Evolutionary conservation across 352 stramenopile species (phyloP).

Genomic region (Pythium dissotocum): DNA sequence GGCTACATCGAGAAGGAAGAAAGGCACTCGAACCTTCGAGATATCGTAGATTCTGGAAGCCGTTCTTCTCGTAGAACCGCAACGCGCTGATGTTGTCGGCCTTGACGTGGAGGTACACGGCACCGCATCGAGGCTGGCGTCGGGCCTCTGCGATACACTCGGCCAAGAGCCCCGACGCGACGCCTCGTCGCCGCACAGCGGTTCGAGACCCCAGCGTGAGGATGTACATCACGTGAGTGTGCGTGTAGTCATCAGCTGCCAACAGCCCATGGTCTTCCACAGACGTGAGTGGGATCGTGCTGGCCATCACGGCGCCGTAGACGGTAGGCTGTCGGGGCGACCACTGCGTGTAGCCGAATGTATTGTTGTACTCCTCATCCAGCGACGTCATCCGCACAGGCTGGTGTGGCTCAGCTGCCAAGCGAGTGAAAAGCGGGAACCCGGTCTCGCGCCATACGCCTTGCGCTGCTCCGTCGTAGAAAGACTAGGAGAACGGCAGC

Average conservation of each 20-base stretch:
- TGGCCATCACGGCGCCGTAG: conserved; percentile 90
- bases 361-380: conserved; percentile 17
- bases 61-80: conserved; percentile 96
- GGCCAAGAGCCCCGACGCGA: conserved; percentile 90
- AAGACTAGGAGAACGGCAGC: conserved; percentile 44
- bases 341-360: conserved; percentile 24
- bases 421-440: conserved; percentile 87
- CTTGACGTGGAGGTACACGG: conserved; percentile 97
- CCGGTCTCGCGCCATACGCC: conserved; percentile 87
- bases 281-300: conserved; percentile 73
- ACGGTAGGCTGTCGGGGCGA: conserved; percentile 48
- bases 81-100: conserved; percentile 93
- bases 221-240: conserved; percentile 95
- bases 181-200: conserved; percentile 84
- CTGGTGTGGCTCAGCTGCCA: conserved; percentile 70
- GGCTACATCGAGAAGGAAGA: not conserved
- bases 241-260: conserved; percentile 47
- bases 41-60: conserved; percentile 92
- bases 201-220: conserved; percentile 92
- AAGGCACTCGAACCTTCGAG: conserved; percentile 71
- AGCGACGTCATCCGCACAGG: conserved; percentile 1
- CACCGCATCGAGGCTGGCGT: conserved; percentile 78
- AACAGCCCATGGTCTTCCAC: conserved; percentile 66
- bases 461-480: conserved; percentile 92
- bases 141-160: conserved; percentile 88